Conservation (phyloP, 2,329 filamentous ascomycete genomes). For the Calonectria ilicicola region DNA sequence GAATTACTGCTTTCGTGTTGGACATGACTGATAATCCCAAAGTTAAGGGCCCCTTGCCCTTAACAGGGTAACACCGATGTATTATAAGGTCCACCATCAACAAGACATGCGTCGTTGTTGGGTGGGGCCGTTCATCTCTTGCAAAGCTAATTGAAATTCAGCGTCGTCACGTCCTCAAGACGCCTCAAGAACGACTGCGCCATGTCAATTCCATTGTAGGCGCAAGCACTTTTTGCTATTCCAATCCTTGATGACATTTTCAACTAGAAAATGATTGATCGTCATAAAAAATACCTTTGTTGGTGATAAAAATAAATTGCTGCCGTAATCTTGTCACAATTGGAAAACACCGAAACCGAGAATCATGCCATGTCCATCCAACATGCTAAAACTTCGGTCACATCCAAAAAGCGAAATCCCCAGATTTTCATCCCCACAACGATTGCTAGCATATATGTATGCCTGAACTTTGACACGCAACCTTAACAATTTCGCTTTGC, state of each 20-base stretch:
- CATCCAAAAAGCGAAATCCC: not conserved
- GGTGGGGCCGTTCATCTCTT: not conserved
- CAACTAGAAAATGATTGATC: too few species aligned
- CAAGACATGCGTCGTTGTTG: not conserved
- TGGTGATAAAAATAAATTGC: too few species aligned
- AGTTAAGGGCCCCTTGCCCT: not conserved
- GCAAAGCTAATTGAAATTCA: not conserved
- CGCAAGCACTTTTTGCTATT: not conserved
- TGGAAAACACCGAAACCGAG: too few species aligned
- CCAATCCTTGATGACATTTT: not conserved
- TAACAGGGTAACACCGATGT: not conserved
- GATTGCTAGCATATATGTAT: not conserved
- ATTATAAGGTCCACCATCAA: not conserved
- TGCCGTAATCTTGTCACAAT: too few species aligned
- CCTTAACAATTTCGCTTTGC: not conserved
- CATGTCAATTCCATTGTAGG: not conserved
- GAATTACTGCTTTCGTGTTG: conserved; percentile 1
- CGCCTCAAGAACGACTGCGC: too few species aligned
- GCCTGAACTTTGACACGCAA: not conserved
- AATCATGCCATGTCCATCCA: not conserved
- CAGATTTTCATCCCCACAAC: not conserved
- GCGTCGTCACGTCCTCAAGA: not conserved
- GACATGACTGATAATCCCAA: not conserved
- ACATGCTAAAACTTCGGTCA: not conserved
- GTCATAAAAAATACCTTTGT: too few species aligned